Percentiles rank a stretch among this genome's conserved stretches.
Conservation (phyloP, 148 eudicot species). For the Persicaria maculosa region DNA sequence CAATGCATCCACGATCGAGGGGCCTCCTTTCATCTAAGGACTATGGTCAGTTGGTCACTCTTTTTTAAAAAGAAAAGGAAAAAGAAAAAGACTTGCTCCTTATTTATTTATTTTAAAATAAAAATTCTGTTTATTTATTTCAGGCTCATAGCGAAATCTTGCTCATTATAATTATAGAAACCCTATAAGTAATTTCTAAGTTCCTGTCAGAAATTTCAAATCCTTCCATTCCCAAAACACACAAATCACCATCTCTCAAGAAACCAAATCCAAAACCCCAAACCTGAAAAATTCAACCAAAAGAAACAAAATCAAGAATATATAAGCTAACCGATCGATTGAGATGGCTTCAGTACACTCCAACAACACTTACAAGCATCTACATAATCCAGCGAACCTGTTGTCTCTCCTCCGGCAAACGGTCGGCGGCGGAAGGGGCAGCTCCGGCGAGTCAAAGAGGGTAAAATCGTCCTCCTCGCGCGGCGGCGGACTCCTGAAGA, state of each 20-base stretch:
- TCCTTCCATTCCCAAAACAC: background rate
- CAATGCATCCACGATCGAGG: too few relatives aligned
- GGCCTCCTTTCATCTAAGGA: too few relatives aligned
- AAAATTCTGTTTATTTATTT: too few relatives aligned
- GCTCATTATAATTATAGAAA: background rate
- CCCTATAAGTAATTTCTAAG: background rate
- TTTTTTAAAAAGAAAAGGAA: too few relatives aligned
- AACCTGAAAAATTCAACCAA: background rate
- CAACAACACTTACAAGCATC: conserved; percentile 24
- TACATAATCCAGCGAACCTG: conserved; percentile 27
- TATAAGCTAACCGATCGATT: background rate
- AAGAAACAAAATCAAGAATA: background rate
- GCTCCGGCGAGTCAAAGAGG: background rate
- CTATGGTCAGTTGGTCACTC: too few relatives aligned
- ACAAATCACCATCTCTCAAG: background rate
- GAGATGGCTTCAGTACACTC: conserved; percentile 16
- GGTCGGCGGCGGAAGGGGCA: conserved; percentile 12
- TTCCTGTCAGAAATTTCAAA: background rate
- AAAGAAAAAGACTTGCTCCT: too few relatives aligned
- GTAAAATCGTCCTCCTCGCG: conserved; percentile 1
- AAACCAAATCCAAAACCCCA: background rate
- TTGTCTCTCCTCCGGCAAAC: conserved; percentile 29
- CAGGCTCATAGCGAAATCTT: too few relatives aligned
- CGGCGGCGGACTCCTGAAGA: conserved; percentile 21
- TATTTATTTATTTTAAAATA: too few relatives aligned